Base-by-base conservation (phyloP, 1,284 basidiomycete genomes). In the Meripilus lineatus region DNA sequence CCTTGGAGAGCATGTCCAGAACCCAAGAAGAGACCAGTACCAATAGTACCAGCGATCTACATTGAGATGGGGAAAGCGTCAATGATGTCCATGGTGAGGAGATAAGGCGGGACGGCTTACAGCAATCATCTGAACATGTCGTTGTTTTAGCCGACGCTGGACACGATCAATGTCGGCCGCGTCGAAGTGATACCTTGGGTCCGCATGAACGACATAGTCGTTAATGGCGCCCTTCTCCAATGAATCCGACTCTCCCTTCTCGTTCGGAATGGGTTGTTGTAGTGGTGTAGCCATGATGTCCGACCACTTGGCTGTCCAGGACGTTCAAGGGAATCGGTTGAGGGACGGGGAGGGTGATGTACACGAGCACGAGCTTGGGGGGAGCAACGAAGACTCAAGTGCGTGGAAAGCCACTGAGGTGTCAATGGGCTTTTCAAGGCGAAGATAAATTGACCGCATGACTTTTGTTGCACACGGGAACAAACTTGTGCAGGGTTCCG, bases 21-120 rank as follows among this genome's bases (percentile, higher is more conserved):
- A 50, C 88, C 88, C 33, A 93, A 71, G 70, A 93, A 93, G 17
- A 90, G 71, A 58, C 87, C 88, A 1, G 86, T 89, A 34, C 84
- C 84, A 48, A 86, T 77, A 24, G 80, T 84, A 28, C 84, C 84
- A 44, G 81, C 81, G 56, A 84, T 81, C 80, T 84, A 53, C 42
- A n/a, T 13, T 32, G 8, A 49, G 24, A 46, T 43, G 23, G 28
- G 18, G 13, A 28, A 21, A 6, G 30, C 15, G 2, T 22, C 20
- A 25, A 11, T 17, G 26, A 5, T 17, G 34, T 13, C 11, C 28
- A n/a, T 21, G 25, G 18, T 38, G 24, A 41, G 41, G n/a, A 18
- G 11, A 21, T 45, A 23, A 28, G 13, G 21, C 5, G 38, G 38
- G 38, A 44, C 36, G 41, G 52, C 60, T 52, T 38, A 63, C 61